Conservation (phyloP, 73 alveolate genomes). For the Tetrahymena borealis region DNA sequence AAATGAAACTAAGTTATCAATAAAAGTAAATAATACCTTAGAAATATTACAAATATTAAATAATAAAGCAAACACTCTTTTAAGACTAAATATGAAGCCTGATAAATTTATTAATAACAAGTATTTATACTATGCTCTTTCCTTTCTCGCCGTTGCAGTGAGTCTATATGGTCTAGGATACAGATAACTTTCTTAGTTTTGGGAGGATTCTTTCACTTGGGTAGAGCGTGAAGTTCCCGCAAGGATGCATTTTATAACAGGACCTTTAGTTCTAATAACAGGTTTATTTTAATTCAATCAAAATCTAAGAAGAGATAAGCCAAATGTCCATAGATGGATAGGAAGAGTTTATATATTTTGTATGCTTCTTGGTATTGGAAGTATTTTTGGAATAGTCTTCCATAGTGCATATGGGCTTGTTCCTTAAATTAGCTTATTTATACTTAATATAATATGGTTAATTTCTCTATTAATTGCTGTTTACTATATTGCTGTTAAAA, state of each 20-base stretch:
- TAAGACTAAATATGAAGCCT: too few species aligned
- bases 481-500: background rate
- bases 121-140: background rate
- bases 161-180: background rate
- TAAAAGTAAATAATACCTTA: too few species aligned
- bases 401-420: background rate
- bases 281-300: background rate
- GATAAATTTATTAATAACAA: background rate
- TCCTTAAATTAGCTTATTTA: background rate
- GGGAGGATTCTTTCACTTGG: background rate
- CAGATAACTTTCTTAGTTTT: background rate
- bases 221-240: background rate
- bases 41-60: too few species aligned
- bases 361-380: background rate
- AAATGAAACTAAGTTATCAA: too few species aligned
- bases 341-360: background rate
- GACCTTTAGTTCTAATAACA: background rate
- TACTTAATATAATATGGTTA: background rate
- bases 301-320: background rate
- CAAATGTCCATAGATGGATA: background rate
- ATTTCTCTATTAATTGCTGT: background rate
- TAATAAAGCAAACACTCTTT: too few species aligned
- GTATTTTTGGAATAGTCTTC: background rate
- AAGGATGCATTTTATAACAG: background rate
- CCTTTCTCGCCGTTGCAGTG: background rate